Evolutionary conservation across 169 alveolate species (phyloP).

Genomic region (Cytauxzoon felis): DNA sequence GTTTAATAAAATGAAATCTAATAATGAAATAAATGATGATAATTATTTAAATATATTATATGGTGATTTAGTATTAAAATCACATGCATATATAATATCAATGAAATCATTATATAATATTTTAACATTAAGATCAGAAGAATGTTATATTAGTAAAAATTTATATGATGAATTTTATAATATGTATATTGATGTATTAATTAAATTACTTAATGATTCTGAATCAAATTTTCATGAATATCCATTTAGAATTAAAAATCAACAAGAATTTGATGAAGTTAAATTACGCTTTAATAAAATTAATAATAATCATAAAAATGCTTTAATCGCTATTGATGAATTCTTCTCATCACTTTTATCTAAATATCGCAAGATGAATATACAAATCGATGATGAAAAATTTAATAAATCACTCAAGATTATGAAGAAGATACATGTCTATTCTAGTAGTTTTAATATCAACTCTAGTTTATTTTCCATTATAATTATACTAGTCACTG

Average conservation of each 20-base stretch:
- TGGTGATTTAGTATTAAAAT: too few relatives aligned
- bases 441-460: constrained; percentile 1
- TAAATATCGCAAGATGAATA: not conserved
- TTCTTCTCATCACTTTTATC: not conserved
- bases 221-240: not conserved
- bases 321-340: not conserved
- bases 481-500: not conserved
- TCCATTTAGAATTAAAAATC: not conserved
- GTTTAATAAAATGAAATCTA: too few relatives aligned
- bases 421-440: not conserved
- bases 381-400: not conserved
- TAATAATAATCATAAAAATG: not conserved
- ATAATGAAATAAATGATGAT: too few relatives aligned
- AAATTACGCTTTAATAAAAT: not conserved
- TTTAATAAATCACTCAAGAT: not conserved
- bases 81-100: not conserved
- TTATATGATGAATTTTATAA: constrained; percentile 6
- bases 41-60: too few relatives aligned
- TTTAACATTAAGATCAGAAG: constrained; percentile 6
- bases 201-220: not conserved
- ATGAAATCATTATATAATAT: constrained; percentile 3
- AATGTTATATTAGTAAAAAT: constrained; percentile 5
- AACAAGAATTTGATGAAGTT: not conserved
- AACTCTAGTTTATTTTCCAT: not conserved
- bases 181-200: not conserved